phyloP scores from a whole-genome alignment of 2,329 filamentous ascomycete genomes.

The Calonectria montana region DNA sequence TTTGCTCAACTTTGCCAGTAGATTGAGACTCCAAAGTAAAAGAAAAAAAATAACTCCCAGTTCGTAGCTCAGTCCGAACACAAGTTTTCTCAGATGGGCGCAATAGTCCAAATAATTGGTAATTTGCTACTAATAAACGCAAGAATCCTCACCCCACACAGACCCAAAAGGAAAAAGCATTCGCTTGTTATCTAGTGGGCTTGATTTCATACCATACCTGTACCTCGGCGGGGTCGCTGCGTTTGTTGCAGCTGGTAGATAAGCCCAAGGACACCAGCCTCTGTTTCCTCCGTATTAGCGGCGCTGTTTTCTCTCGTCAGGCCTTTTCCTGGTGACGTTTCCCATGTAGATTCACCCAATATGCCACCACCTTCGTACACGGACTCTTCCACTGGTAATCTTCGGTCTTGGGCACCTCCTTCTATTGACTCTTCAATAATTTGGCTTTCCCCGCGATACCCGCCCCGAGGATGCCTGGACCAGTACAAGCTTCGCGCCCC shows the following conservation, averaged over 20 bases:
- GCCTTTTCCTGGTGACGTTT: constrained; percentile 64
- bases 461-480: constrained; percentile 56
- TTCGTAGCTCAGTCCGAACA: too few relatives aligned
- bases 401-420: constrained; percentile 53
- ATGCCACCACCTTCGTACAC: constrained; percentile 63
- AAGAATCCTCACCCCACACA: background rate
- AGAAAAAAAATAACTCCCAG: too few relatives aligned
- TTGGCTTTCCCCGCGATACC: constrained; percentile 59
- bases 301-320: constrained; percentile 65
- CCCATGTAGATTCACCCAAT: constrained; percentile 70
- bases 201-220: constrained; percentile 48
- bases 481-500: constrained; percentile 60
- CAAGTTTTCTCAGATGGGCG: too few relatives aligned
- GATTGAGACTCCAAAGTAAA: too few relatives aligned
- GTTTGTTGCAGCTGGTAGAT: constrained; percentile 70
- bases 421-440: constrained; percentile 69
- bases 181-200: background rate
- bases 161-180: background rate
- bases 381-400: constrained; percentile 63
- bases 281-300: constrained; percentile 57
- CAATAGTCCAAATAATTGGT: too few relatives aligned
- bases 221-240: constrained; percentile 61
- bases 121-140: background rate
- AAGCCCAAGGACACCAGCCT: constrained; percentile 67
- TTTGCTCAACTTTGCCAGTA: too few relatives aligned